Evolutionary conservation across 177 flowering plant genomes (phyloP), one percentile per base, ranked within the genome.

Genomic region (Tripterygium wilfordii): DNA sequence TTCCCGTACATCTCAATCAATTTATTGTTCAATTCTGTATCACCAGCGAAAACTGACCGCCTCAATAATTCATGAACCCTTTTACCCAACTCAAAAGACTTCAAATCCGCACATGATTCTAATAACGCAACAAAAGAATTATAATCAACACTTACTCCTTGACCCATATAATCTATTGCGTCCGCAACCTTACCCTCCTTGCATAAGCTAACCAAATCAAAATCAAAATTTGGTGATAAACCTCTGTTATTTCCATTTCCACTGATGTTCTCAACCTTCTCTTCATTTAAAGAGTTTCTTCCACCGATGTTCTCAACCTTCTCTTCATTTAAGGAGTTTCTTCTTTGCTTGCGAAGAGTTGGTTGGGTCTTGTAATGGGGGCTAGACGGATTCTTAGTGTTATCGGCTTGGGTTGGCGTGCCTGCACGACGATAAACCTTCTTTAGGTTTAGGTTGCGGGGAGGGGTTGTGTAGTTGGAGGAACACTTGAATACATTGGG

Each of bases 141-240:
- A 41, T 32, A 49, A 36, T 63, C 66, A 16, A 63, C 66, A 15
- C 2, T 10, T 20, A 42, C 58, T 7, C 60, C 60, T 45, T 23
- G 61, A 35, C 43, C 58, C 52, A 63, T 39, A 24, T 28, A 53
- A 16, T 63, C 60, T 37, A 66, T 21, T 14, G 53, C 75, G 42
- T 70, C 71, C 35, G 25, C 26, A 20, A 66, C 29, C 71, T 45
- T 63, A 12, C 71, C 71, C 23, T 63, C 66, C 21, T 49, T 35
- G 60, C 68, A 66, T 43, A 70, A 45, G 9, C 49, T 35, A 65
- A 57, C 22, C 51, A 70, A 62, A 51, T 69, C 65, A 24, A 51
- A 59, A 37, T 36, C 22, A 12, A 25, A 9, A 35, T 5, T 30
- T 12, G 19, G 10, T 1, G 32, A 30, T 27, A 4, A 10, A n/a